These are phyloP conservation scores for Fagus crenata DNA, from an alignment of 306 rosid genomes.

Conservation along the genomic window DNA sequence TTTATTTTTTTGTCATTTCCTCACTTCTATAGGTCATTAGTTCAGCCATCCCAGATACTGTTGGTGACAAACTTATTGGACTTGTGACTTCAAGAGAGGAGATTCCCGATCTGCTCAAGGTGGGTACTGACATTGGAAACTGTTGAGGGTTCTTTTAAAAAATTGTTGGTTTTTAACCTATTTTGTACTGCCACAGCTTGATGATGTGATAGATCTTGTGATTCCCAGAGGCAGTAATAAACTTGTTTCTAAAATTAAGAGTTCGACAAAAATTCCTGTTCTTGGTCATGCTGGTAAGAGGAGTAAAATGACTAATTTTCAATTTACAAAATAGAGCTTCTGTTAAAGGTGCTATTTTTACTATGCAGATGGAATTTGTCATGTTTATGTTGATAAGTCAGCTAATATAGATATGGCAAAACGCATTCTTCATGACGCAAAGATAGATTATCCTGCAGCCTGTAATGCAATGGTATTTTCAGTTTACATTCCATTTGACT, in stretches of 20 bases:
- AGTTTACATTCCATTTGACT: slow-evolving; percentile 14
- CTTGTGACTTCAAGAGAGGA: slow-evolving; percentile 87
- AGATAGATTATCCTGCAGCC: slow-evolving; percentile 77
- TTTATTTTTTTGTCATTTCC: slow-evolving; percentile 13
- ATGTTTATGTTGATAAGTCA: slow-evolving; percentile 77
- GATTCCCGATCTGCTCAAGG: slow-evolving; percentile 90
- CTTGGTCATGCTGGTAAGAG: slow-evolving; percentile 88
- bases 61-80: slow-evolving; percentile 77
- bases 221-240: slow-evolving; percentile 92
- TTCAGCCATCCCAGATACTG: slow-evolving; percentile 62
- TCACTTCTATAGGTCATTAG: slow-evolving; percentile 60
- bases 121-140: slow-evolving; percentile 25
- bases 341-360: slow-evolving; percentile 25
- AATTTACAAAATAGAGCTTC: slow-evolving; percentile 18
- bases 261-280: slow-evolving; percentile 86
- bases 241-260: slow-evolving; percentile 88
- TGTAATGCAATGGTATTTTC: slow-evolving; percentile 78
- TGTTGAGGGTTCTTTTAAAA: slow-evolving; percentile 10
- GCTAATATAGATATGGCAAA: slow-evolving; percentile 78
- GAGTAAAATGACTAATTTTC: slow-evolving; percentile 7
- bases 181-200: slow-evolving; percentile 58
- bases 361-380: slow-evolving; percentile 78
- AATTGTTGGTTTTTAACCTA: slow-evolving; percentile 24
- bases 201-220: slow-evolving; percentile 92
- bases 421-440: slow-evolving; percentile 72